Conservation (phyloP, 1,284 basidiomycete genomes). For the Cryptococcus depauperatus region DNA sequence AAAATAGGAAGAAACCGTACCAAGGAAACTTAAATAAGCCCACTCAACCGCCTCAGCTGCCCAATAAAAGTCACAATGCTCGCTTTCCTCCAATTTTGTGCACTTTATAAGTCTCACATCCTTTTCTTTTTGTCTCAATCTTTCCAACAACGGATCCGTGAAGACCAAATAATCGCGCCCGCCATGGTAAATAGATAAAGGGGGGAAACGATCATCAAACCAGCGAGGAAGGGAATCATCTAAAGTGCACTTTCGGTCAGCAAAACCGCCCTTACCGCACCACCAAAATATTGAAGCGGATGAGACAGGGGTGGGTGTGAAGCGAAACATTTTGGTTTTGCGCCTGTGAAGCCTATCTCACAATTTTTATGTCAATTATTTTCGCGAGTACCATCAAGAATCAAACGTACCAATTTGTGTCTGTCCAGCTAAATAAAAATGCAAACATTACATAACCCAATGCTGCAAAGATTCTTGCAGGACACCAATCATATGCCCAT, state of each 20-base stretch:
- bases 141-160: constrained; percentile 49
- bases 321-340: constrained; percentile 58
- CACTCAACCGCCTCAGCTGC: constrained; percentile 56
- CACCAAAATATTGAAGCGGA: constrained; percentile 54
- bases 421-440: constrained; percentile 54
- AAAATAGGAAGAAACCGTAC: constrained; percentile 14
- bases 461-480: constrained; percentile 47
- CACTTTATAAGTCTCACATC: constrained; percentile 51
- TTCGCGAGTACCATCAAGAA: not conserved
- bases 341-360: constrained; percentile 46
- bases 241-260: constrained; percentile 52
- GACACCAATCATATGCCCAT: constrained; percentile 53
- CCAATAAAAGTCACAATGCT: constrained; percentile 51
- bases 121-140: constrained; percentile 47
- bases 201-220: constrained; percentile 55
- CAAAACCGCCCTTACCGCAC: constrained; percentile 56
- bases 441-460: constrained; percentile 53
- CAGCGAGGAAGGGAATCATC: constrained; percentile 50
- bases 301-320: constrained; percentile 55
- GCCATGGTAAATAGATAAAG: constrained; percentile 52
- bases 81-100: constrained; percentile 49
- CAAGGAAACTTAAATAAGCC: constrained; percentile 47
- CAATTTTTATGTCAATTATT: not conserved
- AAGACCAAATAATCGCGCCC: constrained; percentile 51
- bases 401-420: constrained; percentile 51